These are phyloP conservation scores for Cercospora sp. DNA, from an alignment of 2,329 filamentous ascomycete genomes.

Conservation along the genomic window DNA sequence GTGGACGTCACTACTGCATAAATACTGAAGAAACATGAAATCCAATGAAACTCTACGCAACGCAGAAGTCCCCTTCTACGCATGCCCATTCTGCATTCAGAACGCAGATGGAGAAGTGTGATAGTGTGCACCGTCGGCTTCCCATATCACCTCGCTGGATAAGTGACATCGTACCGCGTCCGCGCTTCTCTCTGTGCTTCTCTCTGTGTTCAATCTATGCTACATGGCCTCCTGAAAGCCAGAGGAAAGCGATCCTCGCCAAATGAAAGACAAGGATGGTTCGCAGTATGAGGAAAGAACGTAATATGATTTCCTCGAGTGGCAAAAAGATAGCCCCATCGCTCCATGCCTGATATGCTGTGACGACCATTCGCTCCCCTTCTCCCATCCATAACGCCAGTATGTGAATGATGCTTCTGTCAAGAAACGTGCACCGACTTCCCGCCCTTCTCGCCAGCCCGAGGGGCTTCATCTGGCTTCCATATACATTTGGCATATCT, in stretches of 20 bases:
- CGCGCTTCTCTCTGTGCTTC: background rate
- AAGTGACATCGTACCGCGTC: background rate
- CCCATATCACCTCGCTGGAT: constrained; percentile 1
- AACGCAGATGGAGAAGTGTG: background rate
- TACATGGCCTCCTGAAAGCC: background rate
- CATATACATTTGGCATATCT: background rate
- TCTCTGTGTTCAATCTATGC: constrained; percentile 1
- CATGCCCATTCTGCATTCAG: background rate
- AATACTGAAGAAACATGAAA: constrained; percentile 3
- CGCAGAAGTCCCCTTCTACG: background rate
- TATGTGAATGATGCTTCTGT: background rate
- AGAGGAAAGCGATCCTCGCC: background rate
- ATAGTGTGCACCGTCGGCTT: background rate
- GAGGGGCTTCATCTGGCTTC: background rate
- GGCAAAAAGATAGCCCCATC: background rate
- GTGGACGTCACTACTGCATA: constrained; percentile 7
- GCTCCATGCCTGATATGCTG: background rate
- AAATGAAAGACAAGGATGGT: background rate
- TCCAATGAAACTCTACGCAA: background rate
- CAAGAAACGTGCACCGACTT: background rate
- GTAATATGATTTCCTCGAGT: background rate
- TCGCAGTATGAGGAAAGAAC: background rate
- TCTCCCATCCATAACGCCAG: background rate
- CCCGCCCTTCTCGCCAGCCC: background rate
- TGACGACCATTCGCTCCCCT: background rate